These are phyloP conservation scores for Botryotinia globosa DNA, from an alignment of 2,329 filamentous ascomycete genomes.

Conservation along the genomic window DNA sequence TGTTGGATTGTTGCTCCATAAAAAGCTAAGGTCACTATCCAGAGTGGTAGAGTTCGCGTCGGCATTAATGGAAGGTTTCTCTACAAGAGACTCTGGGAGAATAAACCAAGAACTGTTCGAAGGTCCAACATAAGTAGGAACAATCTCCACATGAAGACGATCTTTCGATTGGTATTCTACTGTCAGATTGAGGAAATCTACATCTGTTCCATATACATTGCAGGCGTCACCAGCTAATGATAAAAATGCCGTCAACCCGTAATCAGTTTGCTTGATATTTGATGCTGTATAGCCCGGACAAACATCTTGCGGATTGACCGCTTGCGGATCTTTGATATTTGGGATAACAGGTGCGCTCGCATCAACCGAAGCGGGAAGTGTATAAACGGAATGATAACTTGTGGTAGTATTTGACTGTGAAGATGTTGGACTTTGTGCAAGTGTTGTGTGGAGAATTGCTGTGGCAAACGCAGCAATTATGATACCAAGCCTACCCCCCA, in stretches of 20 bases:
- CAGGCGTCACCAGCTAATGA: constrained; percentile 67
- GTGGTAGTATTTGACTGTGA: constrained; percentile 22
- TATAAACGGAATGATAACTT: constrained; percentile 40
- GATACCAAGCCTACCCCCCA: constrained; percentile 23
- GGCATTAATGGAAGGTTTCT: constrained; percentile 39
- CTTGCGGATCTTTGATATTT: constrained; percentile 62
- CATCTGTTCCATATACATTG: constrained; percentile 75
- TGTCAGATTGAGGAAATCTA: constrained; percentile 62
- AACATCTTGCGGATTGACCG: constrained; percentile 49
- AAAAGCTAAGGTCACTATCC: constrained; percentile 53
- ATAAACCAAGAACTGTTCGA: constrained; percentile 66
- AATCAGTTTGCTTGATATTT: constrained; percentile 52
- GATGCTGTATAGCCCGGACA: constrained; percentile 69
- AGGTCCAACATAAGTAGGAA: constrained; percentile 59
- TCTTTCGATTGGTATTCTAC: constrained; percentile 66
- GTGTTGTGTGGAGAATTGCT: constrained; percentile 20
- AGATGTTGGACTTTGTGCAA: constrained; percentile 25
- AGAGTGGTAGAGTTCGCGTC: constrained; percentile 43
- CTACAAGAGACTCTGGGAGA: constrained; percentile 60
- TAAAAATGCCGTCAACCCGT: constrained; percentile 66
- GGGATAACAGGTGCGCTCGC: constrained; percentile 51
- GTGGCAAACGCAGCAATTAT: constrained; percentile 23
- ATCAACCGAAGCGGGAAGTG: constrained; percentile 47
- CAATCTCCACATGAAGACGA: constrained; percentile 68
- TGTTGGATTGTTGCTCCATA: constrained; percentile 53